phyloP scores from a whole-genome alignment of 345 rosid genomes.

The Jatropha curcas region DNA sequence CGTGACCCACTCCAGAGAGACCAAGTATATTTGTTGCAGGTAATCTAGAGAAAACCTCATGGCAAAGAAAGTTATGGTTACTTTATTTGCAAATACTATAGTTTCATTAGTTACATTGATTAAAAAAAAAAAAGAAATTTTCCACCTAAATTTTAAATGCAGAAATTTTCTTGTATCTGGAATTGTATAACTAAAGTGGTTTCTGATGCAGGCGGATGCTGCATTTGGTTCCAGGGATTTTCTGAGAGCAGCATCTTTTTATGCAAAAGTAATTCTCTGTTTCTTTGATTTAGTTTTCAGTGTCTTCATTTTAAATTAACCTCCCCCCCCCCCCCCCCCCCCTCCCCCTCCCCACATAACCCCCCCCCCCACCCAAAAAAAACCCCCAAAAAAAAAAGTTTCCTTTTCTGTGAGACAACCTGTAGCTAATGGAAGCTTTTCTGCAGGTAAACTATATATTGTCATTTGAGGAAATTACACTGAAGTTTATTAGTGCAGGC shows the following conservation, averaged over 20 bases:
- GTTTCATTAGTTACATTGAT: conserved; percentile 5
- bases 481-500: conserved; percentile 80
- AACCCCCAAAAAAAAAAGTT: too few species aligned
- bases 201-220: conserved; percentile 83
- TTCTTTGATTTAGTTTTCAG: conserved; percentile 13
- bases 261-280: conserved; percentile 68
- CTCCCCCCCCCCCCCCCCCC: too few species aligned
- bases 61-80: conserved; percentile 9
- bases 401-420: not conserved
- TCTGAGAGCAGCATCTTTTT: conserved; percentile 92
- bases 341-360: too few species aligned
- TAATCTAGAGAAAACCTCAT: conserved; percentile 26
- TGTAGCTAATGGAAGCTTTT: conserved; percentile 23
- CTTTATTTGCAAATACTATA: not conserved
- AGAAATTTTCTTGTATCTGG: conserved; percentile 8
- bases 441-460: conserved; percentile 79
- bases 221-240: conserved; percentile 85
- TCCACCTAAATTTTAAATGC: not conserved
- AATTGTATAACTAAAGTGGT: conserved; percentile 29
- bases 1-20: conserved; percentile 93
- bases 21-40: conserved; percentile 98
- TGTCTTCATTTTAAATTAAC: conserved; percentile 5
- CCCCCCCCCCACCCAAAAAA: too few species aligned
- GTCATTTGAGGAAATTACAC: conserved; percentile 94
- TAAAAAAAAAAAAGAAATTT: not conserved